These are phyloP conservation scores for Gillenia trifoliata DNA, from an alignment of 306 rosid genomes.

Conservation along the genomic window DNA sequence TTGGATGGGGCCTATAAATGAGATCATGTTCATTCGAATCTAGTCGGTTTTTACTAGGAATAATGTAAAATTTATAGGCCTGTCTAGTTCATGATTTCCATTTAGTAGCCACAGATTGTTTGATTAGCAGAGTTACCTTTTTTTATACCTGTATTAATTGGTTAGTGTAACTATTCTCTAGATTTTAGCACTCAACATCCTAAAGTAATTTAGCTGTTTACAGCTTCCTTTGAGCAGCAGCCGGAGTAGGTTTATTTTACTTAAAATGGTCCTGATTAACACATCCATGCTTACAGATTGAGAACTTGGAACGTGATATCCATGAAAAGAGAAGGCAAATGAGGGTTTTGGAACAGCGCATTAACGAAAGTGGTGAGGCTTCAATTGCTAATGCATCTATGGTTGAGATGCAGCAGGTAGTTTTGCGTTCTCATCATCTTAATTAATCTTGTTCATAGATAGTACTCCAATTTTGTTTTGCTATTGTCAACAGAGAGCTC, in stretches of 20 bases:
- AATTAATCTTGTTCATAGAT: not conserved
- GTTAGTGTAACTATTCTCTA: not conserved
- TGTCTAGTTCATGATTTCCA: not conserved
- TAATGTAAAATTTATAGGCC: not conserved
- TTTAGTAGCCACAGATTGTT: not conserved
- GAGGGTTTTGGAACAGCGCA: slow-evolving; percentile 74
- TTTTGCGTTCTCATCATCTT: slow-evolving; percentile 13
- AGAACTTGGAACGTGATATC: slow-evolving; percentile 84
- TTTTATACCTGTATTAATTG: not conserved
- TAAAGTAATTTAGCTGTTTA: not conserved
- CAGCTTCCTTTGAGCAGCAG: not conserved
- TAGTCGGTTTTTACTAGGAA: not conserved
- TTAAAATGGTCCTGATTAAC: not conserved
- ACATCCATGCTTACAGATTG: slow-evolving; percentile 49
- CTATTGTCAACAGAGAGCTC: not conserved
- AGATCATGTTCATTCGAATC: not conserved
- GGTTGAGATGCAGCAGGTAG: slow-evolving; percentile 99
- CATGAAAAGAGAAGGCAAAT: slow-evolving; percentile 87
- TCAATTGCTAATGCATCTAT: slow-evolving; percentile 67
- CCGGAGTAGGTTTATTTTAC: not conserved
- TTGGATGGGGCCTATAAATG: not conserved
- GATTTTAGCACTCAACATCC: not conserved
- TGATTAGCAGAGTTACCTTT: not conserved
- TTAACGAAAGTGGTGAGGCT: slow-evolving; percentile 78
- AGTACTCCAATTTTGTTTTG: not conserved